Conservation (phyloP, 495 filamentous ascomycete species). For the Delitschia confertaspora region DNA sequence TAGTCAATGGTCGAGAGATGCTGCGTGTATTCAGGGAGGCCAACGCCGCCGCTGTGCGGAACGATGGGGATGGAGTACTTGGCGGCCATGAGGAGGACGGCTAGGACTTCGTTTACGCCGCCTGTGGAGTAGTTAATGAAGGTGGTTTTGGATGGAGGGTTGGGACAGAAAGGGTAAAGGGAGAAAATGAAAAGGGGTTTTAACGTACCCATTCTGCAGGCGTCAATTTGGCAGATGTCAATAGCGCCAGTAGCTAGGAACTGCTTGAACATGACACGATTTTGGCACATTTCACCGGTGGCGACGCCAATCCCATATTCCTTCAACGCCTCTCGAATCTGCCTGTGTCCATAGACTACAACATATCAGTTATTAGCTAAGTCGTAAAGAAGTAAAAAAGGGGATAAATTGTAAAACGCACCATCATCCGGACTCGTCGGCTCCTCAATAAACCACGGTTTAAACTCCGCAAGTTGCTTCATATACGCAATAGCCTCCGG, state of each 20-base stretch:
- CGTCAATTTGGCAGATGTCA: conserved; percentile 85
- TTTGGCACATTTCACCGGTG: conserved; percentile 96
- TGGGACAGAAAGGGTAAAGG: too few species aligned
- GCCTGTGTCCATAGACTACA: conserved; percentile 69
- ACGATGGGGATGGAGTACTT: conserved; percentile 81
- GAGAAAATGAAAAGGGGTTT: too few species aligned
- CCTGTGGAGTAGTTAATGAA: too few species aligned
- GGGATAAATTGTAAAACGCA: neutral
- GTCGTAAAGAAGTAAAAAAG: neutral
- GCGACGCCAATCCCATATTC: conserved; percentile 75
- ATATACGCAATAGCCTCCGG: conserved; percentile 87
- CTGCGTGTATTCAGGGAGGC: conserved; percentile 89
- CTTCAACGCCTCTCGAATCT: conserved; percentile 67
- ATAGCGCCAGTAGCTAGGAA: conserved; percentile 69
- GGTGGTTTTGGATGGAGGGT: too few species aligned
- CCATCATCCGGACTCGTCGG: conserved; percentile 84
- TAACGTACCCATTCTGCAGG: conserved; percentile 80
- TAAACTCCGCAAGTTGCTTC: conserved; percentile 70
- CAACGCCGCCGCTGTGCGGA: conserved; percentile 82
- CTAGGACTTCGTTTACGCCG: conserved; percentile 85
- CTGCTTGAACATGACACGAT: conserved; percentile 91
- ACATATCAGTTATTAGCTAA: neutral
- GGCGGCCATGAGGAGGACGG: conserved; percentile 81
- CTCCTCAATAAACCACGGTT: conserved; percentile 96
- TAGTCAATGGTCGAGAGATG: conserved; percentile 93